phyloP scores from a whole-genome alignment of 2,329 filamentous ascomycete genomes.

The Anthostomella pinea region DNA sequence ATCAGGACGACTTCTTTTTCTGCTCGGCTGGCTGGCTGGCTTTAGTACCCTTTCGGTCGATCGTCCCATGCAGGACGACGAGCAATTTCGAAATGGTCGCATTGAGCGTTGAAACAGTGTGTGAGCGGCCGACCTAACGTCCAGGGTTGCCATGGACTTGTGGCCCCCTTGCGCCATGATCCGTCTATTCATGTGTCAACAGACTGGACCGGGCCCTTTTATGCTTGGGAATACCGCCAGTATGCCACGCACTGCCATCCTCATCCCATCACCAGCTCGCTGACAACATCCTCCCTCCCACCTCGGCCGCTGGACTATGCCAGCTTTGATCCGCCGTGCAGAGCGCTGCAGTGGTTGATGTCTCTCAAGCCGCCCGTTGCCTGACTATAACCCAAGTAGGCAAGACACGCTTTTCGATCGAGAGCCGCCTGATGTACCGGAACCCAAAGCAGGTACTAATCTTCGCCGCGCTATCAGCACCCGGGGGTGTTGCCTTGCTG shows the following conservation, averaged over 20 bases:
- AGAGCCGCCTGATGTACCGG: constrained; percentile 16
- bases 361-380: constrained; percentile 14
- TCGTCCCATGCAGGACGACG: constrained; percentile 16
- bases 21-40: constrained; percentile 11
- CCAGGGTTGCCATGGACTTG: constrained; percentile 16
- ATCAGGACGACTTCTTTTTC: too few relatives aligned
- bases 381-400: constrained; percentile 13
- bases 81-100: constrained; percentile 20
- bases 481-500: constrained; percentile 23
- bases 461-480: constrained; percentile 19
- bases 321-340: constrained; percentile 12
- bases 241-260: constrained; percentile 14
- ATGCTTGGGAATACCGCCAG: constrained; percentile 19
- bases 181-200: constrained; percentile 18
- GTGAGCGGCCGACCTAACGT: constrained; percentile 14
- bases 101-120: constrained; percentile 27
- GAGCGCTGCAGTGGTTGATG: constrained; percentile 15
- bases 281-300: constrained; percentile 13
- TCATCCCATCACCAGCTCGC: constrained; percentile 9
- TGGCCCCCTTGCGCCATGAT: constrained; percentile 27
- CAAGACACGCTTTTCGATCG: constrained; percentile 11
- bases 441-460: constrained; percentile 16
- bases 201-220: constrained; percentile 16
- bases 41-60: constrained; percentile 3
- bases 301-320: constrained; percentile 9